Evolutionary conservation across 1,139 yeast species (phyloP), one percentile per base, ranked within the genome.

Genomic region (Wickerhamomyces sp.): DNA sequence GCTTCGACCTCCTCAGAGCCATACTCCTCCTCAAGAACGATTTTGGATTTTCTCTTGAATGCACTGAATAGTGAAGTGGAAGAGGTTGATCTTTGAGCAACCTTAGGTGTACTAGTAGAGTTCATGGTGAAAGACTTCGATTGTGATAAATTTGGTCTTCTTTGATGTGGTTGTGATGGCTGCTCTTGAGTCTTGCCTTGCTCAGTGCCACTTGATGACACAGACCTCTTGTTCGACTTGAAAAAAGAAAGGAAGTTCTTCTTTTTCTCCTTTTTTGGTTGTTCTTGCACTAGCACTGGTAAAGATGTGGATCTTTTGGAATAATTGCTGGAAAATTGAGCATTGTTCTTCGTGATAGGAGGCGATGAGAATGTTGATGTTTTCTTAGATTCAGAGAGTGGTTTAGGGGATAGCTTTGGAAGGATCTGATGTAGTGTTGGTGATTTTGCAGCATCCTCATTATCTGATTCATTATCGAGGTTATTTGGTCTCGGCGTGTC

Each of bases 241-340:
- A 68, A 58, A 34, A 68, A 61, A 10, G 69, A 64, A 44, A 69
- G 61, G 35, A 68, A 58, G 34, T 68, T 60, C 46, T 59, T 64
- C 52, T 60, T 65, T 45, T 62, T 67, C 41, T 53, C 55, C 39
- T 44, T 37, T 42, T 37, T 27, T 40, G 34, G 30, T 42, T 42
- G 41, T n/a, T 35, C 36, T 32, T 39, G 13, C 10, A 42, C 30
- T 6, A 54, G 41, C 4, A 49, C 53, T 1, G 62, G 59, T 47
- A 58, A 42, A 8, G 60, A 57, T 3, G 54, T 37, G 1, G 59
- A 55, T 49, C 61, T 51, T 47, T 31, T 29, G 5, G 40, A 7
- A 10, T 23, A 27, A 13, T 11, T 18, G 9, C 4, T 8, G 14
- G 36, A 18, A 27, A 34, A 34, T 8, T n/a, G 11, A 2, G 36